phyloP scores from a whole-genome alignment of 2,329 filamentous ascomycete genomes.

The Bipolaris sorokiniana region DNA sequence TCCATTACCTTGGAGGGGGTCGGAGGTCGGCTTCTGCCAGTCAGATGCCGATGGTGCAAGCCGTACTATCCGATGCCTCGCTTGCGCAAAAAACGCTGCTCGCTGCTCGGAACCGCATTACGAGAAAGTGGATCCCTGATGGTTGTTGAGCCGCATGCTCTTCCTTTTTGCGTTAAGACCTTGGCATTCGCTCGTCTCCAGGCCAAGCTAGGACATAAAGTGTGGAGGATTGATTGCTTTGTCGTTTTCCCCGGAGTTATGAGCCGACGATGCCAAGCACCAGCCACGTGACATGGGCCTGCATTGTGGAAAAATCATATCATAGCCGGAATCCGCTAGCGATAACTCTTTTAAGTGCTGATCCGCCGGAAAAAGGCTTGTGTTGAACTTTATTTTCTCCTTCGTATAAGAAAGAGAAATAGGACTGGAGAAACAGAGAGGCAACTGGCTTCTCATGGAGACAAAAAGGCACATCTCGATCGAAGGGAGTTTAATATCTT shows the following conservation, averaged over 20 bases:
- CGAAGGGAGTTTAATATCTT: too few species aligned
- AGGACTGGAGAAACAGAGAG: too few species aligned
- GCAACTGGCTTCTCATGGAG: too few species aligned
- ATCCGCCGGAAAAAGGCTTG: too few species aligned
- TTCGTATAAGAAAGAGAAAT: too few species aligned
- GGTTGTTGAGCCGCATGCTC: slow-evolving; percentile 8
- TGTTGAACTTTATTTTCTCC: too few species aligned
- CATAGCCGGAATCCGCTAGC: too few species aligned
- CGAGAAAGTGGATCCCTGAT: background rate
- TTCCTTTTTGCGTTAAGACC: background rate
- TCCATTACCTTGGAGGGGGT: background rate
- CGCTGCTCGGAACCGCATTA: background rate
- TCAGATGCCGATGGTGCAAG: slow-evolving; percentile 7
- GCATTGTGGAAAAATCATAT: too few species aligned
- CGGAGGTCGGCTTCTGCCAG: slow-evolving; percentile 8
- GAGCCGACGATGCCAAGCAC: too few species aligned
- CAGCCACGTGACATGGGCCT: too few species aligned
- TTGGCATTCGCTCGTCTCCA: slow-evolving; percentile 2
- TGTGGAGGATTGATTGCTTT: slow-evolving; percentile 1
- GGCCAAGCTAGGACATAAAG: background rate
- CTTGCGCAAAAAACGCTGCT: background rate
- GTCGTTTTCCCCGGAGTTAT: background rate
- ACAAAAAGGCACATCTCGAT: too few species aligned
- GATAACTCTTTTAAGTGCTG: too few species aligned
- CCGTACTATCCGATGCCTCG: slow-evolving; percentile 3